phyloP scores from a whole-genome alignment of 2,329 filamentous ascomycete genomes.

The Fusarium circinatum region DNA sequence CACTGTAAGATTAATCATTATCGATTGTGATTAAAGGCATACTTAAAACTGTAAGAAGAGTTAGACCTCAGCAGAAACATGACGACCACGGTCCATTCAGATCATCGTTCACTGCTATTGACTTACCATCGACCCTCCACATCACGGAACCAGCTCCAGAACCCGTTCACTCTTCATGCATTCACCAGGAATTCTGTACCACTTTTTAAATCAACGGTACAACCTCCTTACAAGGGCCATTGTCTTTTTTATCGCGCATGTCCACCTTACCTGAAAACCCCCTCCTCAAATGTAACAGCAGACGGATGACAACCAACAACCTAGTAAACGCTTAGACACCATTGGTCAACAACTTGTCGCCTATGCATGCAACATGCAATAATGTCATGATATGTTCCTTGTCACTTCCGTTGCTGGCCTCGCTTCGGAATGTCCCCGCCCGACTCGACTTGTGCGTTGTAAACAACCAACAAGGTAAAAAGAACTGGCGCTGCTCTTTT shows the following conservation, averaged over 20 bases:
- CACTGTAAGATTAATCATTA: no score
- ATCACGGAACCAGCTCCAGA: background rate
- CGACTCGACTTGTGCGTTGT: fast-evolving
- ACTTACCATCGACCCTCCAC: background rate
- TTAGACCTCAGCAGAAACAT: no score
- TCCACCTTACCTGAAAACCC: background rate
- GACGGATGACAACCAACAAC: background rate
- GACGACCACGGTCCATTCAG: background rate
- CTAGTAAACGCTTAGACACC: no score
- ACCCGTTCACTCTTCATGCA: background rate
- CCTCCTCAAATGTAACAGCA: background rate
- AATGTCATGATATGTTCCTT: background rate
- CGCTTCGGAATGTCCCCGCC: background rate
- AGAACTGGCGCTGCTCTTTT: fast-evolving
- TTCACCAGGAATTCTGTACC: background rate
- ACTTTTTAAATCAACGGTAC: background rate
- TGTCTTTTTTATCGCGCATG: background rate
- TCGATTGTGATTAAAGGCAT: no score
- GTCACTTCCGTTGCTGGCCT: background rate
- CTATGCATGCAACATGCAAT: background rate
- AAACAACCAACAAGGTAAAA: background rate
- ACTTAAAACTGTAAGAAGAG: no score
- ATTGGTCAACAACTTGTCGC: background rate
- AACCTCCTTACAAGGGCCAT: background rate
- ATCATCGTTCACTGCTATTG: background rate